These are phyloP conservation scores for Lumnitzera racemosa DNA, from an alignment of 345 rosid genomes.

Conservation along the genomic window DNA sequence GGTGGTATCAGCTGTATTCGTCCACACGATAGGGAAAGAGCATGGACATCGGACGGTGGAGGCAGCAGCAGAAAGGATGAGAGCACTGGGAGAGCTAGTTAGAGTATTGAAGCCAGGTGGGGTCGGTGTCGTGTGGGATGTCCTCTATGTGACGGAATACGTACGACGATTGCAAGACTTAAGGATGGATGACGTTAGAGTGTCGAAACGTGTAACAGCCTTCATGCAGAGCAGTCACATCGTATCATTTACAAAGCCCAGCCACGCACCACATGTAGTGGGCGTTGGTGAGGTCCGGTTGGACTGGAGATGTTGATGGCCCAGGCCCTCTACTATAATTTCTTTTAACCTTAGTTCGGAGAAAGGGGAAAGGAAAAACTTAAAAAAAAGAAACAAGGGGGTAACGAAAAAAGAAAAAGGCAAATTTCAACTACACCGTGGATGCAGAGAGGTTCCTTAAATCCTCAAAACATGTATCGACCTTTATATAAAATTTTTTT, in stretches of 20 bases:
- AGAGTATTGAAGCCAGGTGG: slow-evolving; percentile 88
- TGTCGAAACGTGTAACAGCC: slow-evolving; percentile 81
- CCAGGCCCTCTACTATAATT: background rate
- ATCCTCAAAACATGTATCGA: too few relatives aligned
- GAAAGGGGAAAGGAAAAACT: too few relatives aligned
- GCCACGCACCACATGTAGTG: slow-evolving; percentile 24
- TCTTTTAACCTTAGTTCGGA: too few relatives aligned
- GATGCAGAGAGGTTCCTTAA: too few relatives aligned
- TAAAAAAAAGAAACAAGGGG: too few relatives aligned
- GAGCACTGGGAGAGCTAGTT: slow-evolving; percentile 79
- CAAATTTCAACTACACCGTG: too few relatives aligned
- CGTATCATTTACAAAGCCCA: slow-evolving; percentile 74
- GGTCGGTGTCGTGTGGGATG: slow-evolving; percentile 77
- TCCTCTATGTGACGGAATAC: slow-evolving; percentile 75
- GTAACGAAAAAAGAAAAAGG: too few relatives aligned
- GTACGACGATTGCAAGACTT: slow-evolving; percentile 71
- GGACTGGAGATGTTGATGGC: slow-evolving; percentile 59
- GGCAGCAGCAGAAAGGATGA: slow-evolving; percentile 81
- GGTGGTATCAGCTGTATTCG: slow-evolving; percentile 81
- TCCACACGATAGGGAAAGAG: slow-evolving; percentile 81
- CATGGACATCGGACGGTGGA: slow-evolving; percentile 81
- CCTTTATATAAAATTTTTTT: too few relatives aligned
- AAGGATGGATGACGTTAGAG: slow-evolving; percentile 79
- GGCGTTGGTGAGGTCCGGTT: slow-evolving; percentile 61
- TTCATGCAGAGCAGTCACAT: slow-evolving; percentile 94